Conservation (phyloP, 257 asterid genomes). For the Lantana camara region DNA sequence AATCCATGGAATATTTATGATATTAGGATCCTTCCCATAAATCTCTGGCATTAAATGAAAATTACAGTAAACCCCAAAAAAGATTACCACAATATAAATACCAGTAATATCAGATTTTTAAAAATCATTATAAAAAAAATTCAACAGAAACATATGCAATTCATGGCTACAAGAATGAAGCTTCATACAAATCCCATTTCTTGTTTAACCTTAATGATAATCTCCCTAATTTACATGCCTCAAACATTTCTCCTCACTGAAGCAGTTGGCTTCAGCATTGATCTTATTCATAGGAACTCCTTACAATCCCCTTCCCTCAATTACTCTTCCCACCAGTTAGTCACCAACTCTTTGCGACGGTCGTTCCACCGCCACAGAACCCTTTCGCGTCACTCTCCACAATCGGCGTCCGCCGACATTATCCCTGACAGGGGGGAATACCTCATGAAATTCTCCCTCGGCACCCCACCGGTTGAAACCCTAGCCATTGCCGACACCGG, state of each 20-base stretch:
- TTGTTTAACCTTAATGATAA: slow-evolving; percentile 23
- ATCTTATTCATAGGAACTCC: slow-evolving; percentile 67
- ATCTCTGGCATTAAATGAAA: slow-evolving; percentile 8
- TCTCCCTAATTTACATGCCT: slow-evolving; percentile 7
- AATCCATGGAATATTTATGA: not conserved
- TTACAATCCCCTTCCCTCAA: slow-evolving; percentile 40
- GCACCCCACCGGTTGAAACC: slow-evolving; percentile 55
- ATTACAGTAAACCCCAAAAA: not conserved
- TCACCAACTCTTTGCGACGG: slow-evolving; percentile 41
- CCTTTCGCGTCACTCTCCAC: slow-evolving; percentile 19
- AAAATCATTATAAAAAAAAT: not conserved
- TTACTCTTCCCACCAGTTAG: slow-evolving; percentile 23
- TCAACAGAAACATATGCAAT: not conserved
- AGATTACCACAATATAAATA: slow-evolving; percentile 14
- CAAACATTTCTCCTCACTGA: slow-evolving; percentile 16
- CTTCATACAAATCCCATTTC: slow-evolving; percentile 1
- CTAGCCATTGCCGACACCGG: slow-evolving; percentile 67
- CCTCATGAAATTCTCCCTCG: slow-evolving; percentile 54
- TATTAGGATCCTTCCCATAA: slow-evolving; percentile 5
- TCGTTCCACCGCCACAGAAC: slow-evolving; percentile 38
- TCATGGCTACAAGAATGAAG: slow-evolving; percentile 25
- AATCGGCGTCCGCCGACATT: slow-evolving; percentile 28
- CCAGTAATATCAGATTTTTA: not conserved
- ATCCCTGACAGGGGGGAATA: slow-evolving; percentile 52
- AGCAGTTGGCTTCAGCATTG: slow-evolving; percentile 52